Conservation (phyloP, 192 early-diverging fungal genomes). For the Radiomyces spectabilis region DNA sequence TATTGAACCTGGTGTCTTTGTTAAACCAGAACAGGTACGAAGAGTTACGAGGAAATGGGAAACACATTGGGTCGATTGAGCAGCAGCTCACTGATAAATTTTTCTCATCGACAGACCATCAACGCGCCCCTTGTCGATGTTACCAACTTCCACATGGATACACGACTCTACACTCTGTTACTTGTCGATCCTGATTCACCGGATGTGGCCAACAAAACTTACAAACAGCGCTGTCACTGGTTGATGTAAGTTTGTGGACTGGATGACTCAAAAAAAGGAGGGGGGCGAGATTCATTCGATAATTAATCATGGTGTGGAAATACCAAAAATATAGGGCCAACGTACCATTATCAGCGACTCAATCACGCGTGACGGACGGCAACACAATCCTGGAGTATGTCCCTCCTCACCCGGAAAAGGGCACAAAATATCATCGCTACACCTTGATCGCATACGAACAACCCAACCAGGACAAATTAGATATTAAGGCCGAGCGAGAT, state of each 20-base stretch:
- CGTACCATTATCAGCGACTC: conserved; percentile 49
- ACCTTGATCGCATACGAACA: conserved; percentile 61
- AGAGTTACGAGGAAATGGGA: neutral
- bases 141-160: conserved; percentile 58
- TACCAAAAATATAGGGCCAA: conserved; percentile 40
- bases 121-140: conserved; percentile 46
- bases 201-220: conserved; percentile 51
- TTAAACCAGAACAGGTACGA: conserved; percentile 23
- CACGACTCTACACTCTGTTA: conserved; percentile 58
- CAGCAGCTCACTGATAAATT: conserved; percentile 9
- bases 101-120: conserved; percentile 39
- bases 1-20: conserved; percentile 33
- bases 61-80: conserved; percentile 11
- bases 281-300: too few relatives aligned
- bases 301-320: too few relatives aligned
- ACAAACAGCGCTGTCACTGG: conserved; percentile 71
- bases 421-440: conserved; percentile 70
- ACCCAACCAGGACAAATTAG: conserved; percentile 36
- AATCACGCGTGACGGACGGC: conserved; percentile 32
- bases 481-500: conserved; percentile 24
- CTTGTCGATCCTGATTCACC: conserved; percentile 67
- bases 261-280: neutral
- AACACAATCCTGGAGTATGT: conserved; percentile 49
- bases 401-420: conserved; percentile 72
- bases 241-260: conserved; percentile 37